Evolutionary conservation across 768 basidiomycete species (phyloP).

Genomic region (Heimioporus sp.): DNA sequence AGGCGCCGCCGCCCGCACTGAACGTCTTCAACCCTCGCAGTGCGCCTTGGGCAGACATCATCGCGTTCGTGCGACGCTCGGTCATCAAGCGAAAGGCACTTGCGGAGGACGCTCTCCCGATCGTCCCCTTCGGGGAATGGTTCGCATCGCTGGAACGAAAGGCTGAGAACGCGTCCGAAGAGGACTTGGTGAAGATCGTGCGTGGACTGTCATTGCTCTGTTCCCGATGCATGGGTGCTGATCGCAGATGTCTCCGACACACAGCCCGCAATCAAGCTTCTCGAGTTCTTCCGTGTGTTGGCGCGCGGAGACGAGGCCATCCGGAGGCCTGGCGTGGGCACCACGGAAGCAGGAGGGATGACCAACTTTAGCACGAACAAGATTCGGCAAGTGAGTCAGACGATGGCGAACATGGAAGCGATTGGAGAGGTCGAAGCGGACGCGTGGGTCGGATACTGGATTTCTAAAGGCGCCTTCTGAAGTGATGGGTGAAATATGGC

Average conservation of each 20-base stretch:
- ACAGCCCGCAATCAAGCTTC: conserved; percentile 35
- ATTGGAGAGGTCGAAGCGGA: conserved; percentile 21
- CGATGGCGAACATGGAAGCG: conserved; percentile 25
- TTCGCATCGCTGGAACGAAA: conserved; percentile 24
- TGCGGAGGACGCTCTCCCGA: conserved; percentile 14
- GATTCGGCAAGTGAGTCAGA: conserved; percentile 12
- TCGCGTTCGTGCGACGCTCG: conserved; percentile 21
- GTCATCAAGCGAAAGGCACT: conserved; percentile 13
- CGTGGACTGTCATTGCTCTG: conserved; percentile 8
- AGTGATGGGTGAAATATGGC: no score
- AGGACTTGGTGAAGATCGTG: conserved; percentile 33
- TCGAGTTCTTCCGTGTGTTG: conserved; percentile 31
- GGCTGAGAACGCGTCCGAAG: conserved; percentile 17
- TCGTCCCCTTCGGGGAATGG: conserved; percentile 38
- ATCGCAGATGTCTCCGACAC: no score
- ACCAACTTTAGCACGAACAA: conserved; percentile 17
- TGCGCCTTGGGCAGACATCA: conserved; percentile 31
- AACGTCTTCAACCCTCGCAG: conserved; percentile 41
- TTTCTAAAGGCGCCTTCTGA: conserved; percentile 20
- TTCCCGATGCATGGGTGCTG: no score
- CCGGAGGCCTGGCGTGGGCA: background rate
- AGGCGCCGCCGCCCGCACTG: conserved; percentile 20
- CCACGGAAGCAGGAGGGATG: conserved; percentile 20
- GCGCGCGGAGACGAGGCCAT: conserved; percentile 13
- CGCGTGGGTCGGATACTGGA: conserved; percentile 26